Conservation (phyloP, 805 yeast genomes). For the Cyberlindnera maclurae region DNA sequence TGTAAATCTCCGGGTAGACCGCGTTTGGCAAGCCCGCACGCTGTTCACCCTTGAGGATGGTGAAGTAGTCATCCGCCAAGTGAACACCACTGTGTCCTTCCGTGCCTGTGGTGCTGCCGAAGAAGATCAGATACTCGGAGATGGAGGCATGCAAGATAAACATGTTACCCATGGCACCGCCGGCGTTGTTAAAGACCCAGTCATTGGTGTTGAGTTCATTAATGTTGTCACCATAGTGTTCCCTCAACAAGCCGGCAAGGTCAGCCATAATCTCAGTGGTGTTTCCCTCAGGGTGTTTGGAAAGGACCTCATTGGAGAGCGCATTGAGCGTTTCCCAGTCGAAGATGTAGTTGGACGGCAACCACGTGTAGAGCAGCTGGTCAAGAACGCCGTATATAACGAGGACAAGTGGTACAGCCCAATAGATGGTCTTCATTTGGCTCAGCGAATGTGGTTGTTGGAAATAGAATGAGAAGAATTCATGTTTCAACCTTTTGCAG, state of each 20-base stretch:
- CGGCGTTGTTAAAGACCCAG: conserved; percentile 97
- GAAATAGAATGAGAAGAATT: no score
- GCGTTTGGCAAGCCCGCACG: conserved; percentile 62
- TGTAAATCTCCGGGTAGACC: conserved; percentile 59
- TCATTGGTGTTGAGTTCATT: conserved; percentile 69
- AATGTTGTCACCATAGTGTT: conserved; percentile 65
- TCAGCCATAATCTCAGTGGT: conserved; percentile 58
- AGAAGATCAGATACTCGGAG: conserved; percentile 85
- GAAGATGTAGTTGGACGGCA: conserved; percentile 66
- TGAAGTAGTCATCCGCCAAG: conserved; percentile 96
- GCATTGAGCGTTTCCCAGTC: conserved; percentile 55
- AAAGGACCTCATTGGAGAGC: conserved; percentile 49
- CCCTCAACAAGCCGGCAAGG: conserved; percentile 50
- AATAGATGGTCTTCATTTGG: not conserved
- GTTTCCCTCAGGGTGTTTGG: conserved; percentile 47
- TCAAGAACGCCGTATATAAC: conserved; percentile 30
- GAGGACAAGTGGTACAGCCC: conserved; percentile 18
- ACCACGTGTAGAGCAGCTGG: conserved; percentile 48
- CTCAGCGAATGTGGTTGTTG: no score
- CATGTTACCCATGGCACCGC: conserved; percentile 98
- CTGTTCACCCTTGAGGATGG: conserved; percentile 78
- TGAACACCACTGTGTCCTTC: conserved; percentile 96
- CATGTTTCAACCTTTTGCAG: no score
- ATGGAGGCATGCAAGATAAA: conserved; percentile 90
- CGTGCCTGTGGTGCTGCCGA: conserved; percentile 90